Percentiles rank a stretch among this genome's conserved stretches.
Evolutionary conservation across 2,329 filamentous ascomycete genomes (phyloP).

Genomic region (Didymella keratinophila): DNA sequence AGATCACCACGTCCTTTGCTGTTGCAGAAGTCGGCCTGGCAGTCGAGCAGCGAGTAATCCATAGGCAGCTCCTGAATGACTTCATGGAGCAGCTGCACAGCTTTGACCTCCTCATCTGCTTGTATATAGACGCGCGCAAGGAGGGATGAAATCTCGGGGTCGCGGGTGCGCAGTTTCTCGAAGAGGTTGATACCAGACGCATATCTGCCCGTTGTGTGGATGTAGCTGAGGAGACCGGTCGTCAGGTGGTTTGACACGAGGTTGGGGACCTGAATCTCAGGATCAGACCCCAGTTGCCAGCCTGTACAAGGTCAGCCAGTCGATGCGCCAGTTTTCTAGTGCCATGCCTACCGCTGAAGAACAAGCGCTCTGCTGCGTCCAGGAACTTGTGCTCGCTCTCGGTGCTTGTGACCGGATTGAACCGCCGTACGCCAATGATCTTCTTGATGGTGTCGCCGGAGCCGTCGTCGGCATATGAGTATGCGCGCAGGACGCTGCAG

Average conservation of each 20-base stretch:
- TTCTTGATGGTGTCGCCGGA: slow-evolving; percentile 94
- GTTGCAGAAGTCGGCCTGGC: slow-evolving; percentile 90
- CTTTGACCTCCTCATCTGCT: slow-evolving; percentile 97
- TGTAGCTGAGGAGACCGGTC: slow-evolving; percentile 91
- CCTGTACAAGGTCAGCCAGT: slow-evolving; percentile 55
- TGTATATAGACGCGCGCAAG: slow-evolving; percentile 90
- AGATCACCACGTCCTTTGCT: slow-evolving; percentile 87
- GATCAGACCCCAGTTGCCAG: slow-evolving; percentile 95
- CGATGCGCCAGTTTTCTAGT: neutral
- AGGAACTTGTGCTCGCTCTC: slow-evolving; percentile 97
- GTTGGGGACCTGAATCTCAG: slow-evolving; percentile 96
- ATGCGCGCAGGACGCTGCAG: slow-evolving; percentile 91
- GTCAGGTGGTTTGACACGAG: slow-evolving; percentile 96
- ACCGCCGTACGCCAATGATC: slow-evolving; percentile 94
- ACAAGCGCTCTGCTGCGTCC: slow-evolving; percentile 90
- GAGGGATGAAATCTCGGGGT: slow-evolving; percentile 92
- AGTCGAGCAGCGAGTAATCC: slow-evolving; percentile 96
- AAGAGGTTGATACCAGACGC: slow-evolving; percentile 97
- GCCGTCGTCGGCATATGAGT: slow-evolving; percentile 95
- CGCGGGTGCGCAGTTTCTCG: slow-evolving; percentile 89
- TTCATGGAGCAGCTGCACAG: slow-evolving; percentile 85
- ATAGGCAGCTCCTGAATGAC: slow-evolving; percentile 91
- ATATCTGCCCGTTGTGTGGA: slow-evolving; percentile 92
- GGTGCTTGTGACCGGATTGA: slow-evolving; percentile 98
- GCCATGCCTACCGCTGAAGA: slow-evolving; percentile 76